These are phyloP conservation scores for Trichosporon inkin DNA, from an alignment of 1,284 basidiomycete species.

Conservation along the genomic window DNA sequence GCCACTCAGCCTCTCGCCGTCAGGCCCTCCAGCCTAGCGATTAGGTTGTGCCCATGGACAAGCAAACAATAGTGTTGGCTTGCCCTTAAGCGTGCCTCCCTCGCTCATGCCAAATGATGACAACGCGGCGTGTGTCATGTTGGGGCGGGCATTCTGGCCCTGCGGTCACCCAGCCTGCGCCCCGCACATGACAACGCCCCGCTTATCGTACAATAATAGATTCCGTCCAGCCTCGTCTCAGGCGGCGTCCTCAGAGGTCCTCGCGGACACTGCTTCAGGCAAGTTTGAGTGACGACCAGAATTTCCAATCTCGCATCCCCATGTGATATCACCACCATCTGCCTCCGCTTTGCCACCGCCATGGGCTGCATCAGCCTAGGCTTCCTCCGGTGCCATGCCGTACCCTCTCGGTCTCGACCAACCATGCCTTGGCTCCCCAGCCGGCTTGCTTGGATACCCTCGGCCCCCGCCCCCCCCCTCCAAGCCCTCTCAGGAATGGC, in stretches of 20 bases:
- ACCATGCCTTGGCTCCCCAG: background rate
- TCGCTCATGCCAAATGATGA: background rate
- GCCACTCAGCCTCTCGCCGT: background rate
- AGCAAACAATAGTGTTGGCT: background rate
- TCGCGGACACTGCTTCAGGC: background rate
- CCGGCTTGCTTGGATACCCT: constrained; percentile 5
- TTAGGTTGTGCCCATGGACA: background rate
- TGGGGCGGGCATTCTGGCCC: background rate
- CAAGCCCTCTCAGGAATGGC: background rate
- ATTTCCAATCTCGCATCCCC: background rate
- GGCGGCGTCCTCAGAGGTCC: background rate
- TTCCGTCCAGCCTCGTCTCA: background rate
- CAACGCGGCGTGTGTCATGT: background rate
- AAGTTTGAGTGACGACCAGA: background rate
- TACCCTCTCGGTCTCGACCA: background rate
- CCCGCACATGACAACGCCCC: constrained; percentile 1
- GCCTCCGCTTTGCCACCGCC: constrained; percentile 3
- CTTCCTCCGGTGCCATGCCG: background rate
- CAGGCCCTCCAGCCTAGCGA: background rate
- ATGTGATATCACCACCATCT: background rate
- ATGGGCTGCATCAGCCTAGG: background rate
- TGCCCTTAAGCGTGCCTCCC: background rate
- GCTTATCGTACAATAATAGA: background rate
- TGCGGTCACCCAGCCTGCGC: too few species aligned
- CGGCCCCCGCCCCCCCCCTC: background rate